Conservation (phyloP, 2,329 filamentous ascomycete genomes). For the Ophiostoma perfectum region DNA sequence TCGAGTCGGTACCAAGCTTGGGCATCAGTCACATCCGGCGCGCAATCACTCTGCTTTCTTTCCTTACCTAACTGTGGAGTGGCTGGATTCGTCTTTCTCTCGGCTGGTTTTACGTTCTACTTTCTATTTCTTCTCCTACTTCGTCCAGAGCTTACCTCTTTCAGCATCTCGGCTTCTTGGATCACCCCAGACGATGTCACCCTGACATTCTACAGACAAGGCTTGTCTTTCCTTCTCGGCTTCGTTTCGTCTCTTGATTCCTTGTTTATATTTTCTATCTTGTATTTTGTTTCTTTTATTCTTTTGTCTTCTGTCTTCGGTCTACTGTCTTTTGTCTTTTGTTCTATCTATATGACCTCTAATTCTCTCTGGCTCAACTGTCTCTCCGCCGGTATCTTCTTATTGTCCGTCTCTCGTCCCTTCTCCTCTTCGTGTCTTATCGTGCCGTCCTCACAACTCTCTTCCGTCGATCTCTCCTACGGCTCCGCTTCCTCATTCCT, state of each 20-base stretch:
- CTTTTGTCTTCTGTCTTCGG: background rate
- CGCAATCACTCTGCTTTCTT: background rate
- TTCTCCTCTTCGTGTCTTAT: background rate
- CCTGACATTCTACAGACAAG: background rate
- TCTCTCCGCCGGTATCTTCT: background rate
- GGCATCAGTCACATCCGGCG: background rate
- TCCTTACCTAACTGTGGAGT: background rate
- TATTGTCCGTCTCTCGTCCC: background rate
- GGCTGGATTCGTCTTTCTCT: background rate
- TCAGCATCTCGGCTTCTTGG: background rate
- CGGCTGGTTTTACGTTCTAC: background rate
- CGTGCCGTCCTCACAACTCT: background rate
- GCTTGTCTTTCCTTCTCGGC: background rate
- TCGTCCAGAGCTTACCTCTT: background rate
- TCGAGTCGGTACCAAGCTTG: constrained; percentile 5
- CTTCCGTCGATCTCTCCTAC: background rate
- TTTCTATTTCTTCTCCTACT: background rate
- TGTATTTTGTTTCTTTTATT: background rate
- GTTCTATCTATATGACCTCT: background rate
- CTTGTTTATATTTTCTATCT: background rate
- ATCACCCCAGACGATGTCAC: background rate
- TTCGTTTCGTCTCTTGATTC: background rate
- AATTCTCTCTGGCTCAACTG: background rate
- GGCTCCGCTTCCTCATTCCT: background rate
- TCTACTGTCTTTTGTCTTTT: background rate